Percentiles rank a stretch among this genome's conserved stretches.
Evolutionary conservation across 2,329 filamentous ascomycete genomes (phyloP).

Genomic region (Pseudogymnoascus verrucosus): DNA sequence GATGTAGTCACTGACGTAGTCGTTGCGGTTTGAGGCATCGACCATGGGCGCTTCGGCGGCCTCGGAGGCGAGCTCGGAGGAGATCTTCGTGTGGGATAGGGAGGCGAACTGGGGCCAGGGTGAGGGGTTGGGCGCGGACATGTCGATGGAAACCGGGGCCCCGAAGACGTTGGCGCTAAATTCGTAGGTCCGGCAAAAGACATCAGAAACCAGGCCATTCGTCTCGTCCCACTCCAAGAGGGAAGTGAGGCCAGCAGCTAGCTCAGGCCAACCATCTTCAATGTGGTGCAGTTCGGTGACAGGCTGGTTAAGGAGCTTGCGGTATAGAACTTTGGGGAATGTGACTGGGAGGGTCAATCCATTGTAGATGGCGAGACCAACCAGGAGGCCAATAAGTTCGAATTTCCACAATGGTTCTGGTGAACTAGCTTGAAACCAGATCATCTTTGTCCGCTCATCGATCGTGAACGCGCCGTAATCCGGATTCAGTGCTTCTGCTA

Average conservation of each 20-base stretch:
- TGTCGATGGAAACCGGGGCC: conserved; percentile 48
- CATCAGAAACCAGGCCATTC: conserved; percentile 68
- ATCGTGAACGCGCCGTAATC: conserved; percentile 73
- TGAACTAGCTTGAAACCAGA: conserved; percentile 81
- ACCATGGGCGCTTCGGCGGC: conserved; percentile 57
- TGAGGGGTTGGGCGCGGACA: conserved; percentile 32
- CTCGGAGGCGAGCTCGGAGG: conserved; percentile 21
- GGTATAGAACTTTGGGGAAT: conserved; percentile 79
- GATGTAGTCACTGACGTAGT: conserved; percentile 79
- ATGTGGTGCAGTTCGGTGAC: conserved; percentile 69
- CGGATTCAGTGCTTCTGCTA: conserved; percentile 71
- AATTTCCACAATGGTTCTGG: conserved; percentile 82
- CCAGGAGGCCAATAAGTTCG: conserved; percentile 77
- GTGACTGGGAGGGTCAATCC: conserved; percentile 84
- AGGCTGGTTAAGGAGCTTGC: conserved; percentile 63
- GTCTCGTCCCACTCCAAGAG: conserved; percentile 69
- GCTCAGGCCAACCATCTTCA: conserved; percentile 76
- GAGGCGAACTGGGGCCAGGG: conserved; percentile 47
- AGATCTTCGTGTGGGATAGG: conserved; percentile 18
- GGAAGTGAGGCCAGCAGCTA: conserved; percentile 64
- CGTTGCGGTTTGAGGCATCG: conserved; percentile 67
- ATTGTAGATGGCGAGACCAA: conserved; percentile 88
- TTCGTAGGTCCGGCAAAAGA: conserved; percentile 79
- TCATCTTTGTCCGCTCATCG: conserved; percentile 67
- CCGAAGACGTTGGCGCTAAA: conserved; percentile 61